phyloP scores from a whole-genome alignment of 73 alveolate species.

The Symbiodinium pilosum region DNA sequence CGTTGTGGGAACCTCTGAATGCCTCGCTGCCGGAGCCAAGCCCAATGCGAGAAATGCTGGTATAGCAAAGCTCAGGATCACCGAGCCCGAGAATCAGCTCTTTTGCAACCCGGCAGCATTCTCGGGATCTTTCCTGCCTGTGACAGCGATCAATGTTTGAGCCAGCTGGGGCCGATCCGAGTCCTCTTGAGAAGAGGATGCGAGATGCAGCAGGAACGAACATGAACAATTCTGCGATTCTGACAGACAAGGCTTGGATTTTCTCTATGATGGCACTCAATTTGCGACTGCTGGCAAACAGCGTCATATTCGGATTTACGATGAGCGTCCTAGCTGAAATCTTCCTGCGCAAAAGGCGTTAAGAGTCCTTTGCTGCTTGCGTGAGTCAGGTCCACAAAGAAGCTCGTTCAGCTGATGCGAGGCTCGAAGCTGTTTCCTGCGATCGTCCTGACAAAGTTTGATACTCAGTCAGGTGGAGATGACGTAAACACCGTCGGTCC shows the following conservation, averaged over 20 bases:
- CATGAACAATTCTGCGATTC: too few species aligned
- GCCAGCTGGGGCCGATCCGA: too few species aligned
- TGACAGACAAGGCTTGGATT: not conserved
- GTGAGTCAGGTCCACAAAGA: constrained; percentile 14
- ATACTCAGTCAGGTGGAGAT: not conserved
- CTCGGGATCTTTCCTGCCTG: not conserved
- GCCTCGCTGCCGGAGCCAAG: too few species aligned
- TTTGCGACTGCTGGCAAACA: constrained; percentile 28
- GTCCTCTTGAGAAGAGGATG: not conserved
- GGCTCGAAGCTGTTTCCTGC: not conserved
- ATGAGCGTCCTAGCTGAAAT: constrained; percentile 1
- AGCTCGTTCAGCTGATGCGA: constrained; percentile 10
- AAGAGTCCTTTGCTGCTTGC: too few species aligned
- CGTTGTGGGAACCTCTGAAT: too few species aligned
- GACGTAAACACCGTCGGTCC: not conserved
- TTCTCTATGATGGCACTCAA: not conserved
- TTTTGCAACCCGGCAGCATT: not conserved
- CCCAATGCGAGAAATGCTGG: too few species aligned
- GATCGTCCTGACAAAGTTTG: too few species aligned
- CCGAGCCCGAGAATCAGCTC: constrained; percentile 31
- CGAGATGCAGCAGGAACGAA: not conserved
- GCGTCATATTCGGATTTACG: not conserved
- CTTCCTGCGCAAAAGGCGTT: too few species aligned
- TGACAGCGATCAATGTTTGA: too few species aligned
- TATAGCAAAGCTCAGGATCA: not conserved